Base-by-base conservation (phyloP, 257 asterid genomes). In the Solanum medicagineum region DNA sequence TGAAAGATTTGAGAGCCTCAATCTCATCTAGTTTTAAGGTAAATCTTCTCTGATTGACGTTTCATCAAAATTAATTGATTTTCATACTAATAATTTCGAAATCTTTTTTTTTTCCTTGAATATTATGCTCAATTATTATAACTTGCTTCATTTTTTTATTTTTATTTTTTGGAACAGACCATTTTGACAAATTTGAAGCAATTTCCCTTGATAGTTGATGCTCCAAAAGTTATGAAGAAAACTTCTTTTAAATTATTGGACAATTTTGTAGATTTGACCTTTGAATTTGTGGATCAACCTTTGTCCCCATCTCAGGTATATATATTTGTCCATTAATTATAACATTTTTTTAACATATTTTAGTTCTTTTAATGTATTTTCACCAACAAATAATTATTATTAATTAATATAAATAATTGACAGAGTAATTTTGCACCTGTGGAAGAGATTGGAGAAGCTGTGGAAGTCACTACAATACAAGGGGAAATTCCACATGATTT, bases 351-450 rank as follows among this genome's bases (percentile, higher is more conserved):
- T 55, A 17, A 29, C 47, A 66, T 66, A 19, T 57, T 59, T 32
- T 42, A 68, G 2, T 68, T 68, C 4, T 32, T 2, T 36, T 36
- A 36, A 7, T 69, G 13, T 69, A 69, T 69, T 36, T 36, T 68
- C 75, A 68, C 75, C n/a, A 15, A 36, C 10, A 32, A 36, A 36
- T 56, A 16, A 8, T 47, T 9, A 47, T 8, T 47, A 47, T 47
- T 47, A 54, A 36, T 36, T 36, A 36, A 36, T 36, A 36, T 20
- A 57, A 19, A 20, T 40, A 40, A 70, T 73, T 73, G 24, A 10
- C 85, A 94, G 97, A 89, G 89, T 85, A 94, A 92, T 75, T 94
- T 92, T 87, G 92, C 90, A 70, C 96, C 96, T 4, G 95, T 93
- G 1, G 95, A 93, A 83, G 95, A 92, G 90, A 86, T 90, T 10